Base-by-base conservation (phyloP, 2,329 filamentous ascomycete species). In the Aspergillus jensenii region DNA sequence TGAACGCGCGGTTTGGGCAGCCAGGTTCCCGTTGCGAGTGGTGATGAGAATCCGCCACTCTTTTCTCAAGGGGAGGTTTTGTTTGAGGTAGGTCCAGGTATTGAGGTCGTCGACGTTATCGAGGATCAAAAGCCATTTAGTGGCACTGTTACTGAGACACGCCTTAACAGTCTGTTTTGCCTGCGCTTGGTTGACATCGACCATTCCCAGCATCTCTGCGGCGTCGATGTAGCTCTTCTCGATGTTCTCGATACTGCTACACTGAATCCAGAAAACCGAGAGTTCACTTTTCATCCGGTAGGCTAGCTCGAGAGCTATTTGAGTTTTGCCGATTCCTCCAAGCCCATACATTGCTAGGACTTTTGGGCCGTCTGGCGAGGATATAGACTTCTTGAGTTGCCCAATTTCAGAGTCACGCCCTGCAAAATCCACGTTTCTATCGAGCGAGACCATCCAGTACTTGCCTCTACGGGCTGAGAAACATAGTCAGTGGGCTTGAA, bases 231-330 rank as follows among this genome's bases (percentile, higher is more conserved):
- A 65, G 2, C 51, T 55, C 27, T 66, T 58, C 17, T 65, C 56
- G 31, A 66, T 51, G 4, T 12, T 58, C 21, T 52, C 61, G 9
- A 51, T 39, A 53, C 59, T 68, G 27, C 61, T 67, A 27, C 65
- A 66, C 48, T 66, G 62, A 15, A 71, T 54, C 68, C 68, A 71
- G 46, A 72, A 70, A 11, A 69, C 55, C 23, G 62, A 68, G 35
- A 17, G 17, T 9, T 67, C 59, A 15, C 6, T 14, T 8, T 45
- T 59, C 19, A 64, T 27, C 5, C 58, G 62, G 48, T 68, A 64
- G 7, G 65, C 62, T 25, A 66, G 59, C 46, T 69, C 65, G 37
- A 71, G 62, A 4, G 67, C 68, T 37, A 70, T 37, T 46, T 70
- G 67, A 2, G 68, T 62, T 47, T 70, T 70, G 33, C 67, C 53